These are phyloP conservation scores for Dryas drummondii DNA, from an alignment of 306 rosid species.

Conservation along the genomic window DNA sequence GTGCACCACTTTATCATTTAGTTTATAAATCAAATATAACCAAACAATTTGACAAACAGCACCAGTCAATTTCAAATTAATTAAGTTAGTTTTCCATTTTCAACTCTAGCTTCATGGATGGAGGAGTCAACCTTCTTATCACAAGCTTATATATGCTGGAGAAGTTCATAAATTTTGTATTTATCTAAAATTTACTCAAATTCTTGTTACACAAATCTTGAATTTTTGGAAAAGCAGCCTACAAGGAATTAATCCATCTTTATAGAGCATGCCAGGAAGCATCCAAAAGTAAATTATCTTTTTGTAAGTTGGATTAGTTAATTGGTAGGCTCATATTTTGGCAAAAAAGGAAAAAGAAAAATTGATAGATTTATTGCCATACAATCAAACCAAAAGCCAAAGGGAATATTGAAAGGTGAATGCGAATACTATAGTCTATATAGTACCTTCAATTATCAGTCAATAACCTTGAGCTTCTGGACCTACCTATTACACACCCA, in stretches of 20 bases:
- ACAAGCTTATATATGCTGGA: not conserved
- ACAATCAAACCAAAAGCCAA: conserved; percentile 10
- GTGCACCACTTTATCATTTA: not conserved
- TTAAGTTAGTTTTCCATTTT: not conserved
- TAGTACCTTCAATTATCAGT: not conserved
- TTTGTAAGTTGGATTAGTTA: too few species aligned
- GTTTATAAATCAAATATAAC: not conserved
- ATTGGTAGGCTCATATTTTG: not conserved
- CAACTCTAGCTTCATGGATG: not conserved
- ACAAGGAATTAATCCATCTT: too few species aligned
- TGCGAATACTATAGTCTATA: not conserved
- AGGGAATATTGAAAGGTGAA: conserved; percentile 10
- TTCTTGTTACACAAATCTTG: too few species aligned
- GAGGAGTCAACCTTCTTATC: not conserved
- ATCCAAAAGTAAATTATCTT: too few species aligned
- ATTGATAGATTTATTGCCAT: not conserved
- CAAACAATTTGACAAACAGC: not conserved
- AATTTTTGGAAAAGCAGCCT: too few species aligned
- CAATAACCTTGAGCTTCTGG: not conserved
- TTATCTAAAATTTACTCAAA: not conserved
- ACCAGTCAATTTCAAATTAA: not conserved
- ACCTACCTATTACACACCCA: not conserved
- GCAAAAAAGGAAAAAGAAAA: not conserved
- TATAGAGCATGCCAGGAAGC: too few species aligned
- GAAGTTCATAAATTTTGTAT: not conserved